These are phyloP conservation scores for Flaveria trinervia DNA, from an alignment of 129 eudicot species.

Conservation along the genomic window DNA sequence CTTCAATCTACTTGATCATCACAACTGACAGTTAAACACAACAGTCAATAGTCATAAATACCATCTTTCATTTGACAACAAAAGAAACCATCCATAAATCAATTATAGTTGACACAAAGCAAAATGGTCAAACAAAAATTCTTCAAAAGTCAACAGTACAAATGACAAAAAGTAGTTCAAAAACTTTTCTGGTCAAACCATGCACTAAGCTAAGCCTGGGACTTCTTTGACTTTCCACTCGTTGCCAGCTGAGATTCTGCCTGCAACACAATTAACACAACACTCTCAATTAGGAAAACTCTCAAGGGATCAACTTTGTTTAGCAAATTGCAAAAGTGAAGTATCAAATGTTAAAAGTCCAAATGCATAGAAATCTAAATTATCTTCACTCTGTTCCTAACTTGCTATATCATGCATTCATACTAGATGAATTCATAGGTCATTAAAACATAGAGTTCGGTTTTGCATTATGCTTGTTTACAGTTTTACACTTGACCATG, in stretches of 20 bases:
- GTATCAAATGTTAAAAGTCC: too few species aligned
- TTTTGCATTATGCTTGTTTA: too few species aligned
- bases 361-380: too few species aligned
- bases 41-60: not conserved
- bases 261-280: slow-evolving; percentile 8
- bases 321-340: not conserved
- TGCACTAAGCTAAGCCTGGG: slow-evolving; percentile 4
- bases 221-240: slow-evolving; percentile 31
- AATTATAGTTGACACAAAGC: not conserved
- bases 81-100: not conserved
- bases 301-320: not conserved
- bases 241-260: slow-evolving; percentile 26
- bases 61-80: not conserved
- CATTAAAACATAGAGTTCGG: too few species aligned
- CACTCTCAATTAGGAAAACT: not conserved
- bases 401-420: too few species aligned
- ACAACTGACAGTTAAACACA: not conserved
- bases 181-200: slow-evolving; percentile 14
- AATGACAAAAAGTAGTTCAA: slow-evolving; percentile 5
- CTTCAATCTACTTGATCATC: too few species aligned
- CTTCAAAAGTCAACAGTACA: not conserved
- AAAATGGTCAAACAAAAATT: not conserved
- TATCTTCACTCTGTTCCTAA: too few species aligned
- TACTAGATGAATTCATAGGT: too few species aligned
- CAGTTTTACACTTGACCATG: too few species aligned